Base-by-base conservation (phyloP, 176 grass and related monocot genomes). In the Oryza punctata region DNA sequence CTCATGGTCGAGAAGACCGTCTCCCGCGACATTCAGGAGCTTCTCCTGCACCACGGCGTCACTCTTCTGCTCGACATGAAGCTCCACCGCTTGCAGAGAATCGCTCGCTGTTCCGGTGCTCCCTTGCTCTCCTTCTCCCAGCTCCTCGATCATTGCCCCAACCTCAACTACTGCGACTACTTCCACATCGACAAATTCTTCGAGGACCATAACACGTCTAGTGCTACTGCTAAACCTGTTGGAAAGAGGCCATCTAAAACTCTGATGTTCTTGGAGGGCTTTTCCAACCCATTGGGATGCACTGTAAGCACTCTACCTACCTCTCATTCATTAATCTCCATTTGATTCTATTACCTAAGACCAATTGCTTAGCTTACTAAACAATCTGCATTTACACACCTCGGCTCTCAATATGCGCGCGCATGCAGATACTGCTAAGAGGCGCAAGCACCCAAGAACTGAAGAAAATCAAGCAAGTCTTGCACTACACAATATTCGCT, bases 401-500 rank as follows among this genome's bases (percentile, higher is more conserved):
- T 9, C 2, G 12, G 3, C 5, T 33, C 32, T 33, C 32, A 47
- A 21, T 54, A 54, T 1, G 50, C 6, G 5, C 40, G 18, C 6
- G 50, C 35, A 37, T 37, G 35, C 78, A 98, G 95, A 93, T 98
- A 91, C 75, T 98, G 74, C 82, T 98, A 23, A 77, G 91, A 81
- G 95, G 95, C 73, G 88, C 78, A 41, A 89, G 82, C 41, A 94
- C 78, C 73, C 84, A 94, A 85, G 89, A 93, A 80, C 67, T 98
- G 54, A 98, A 94, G 87, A 94, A 98, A 90, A 57, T 98, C 77
- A 98, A 98, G 70, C 90, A 80, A 60, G 78, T 90, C 66, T 84
- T 98, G 65, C 84, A 91, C n/a, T 91, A 98, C 88, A 94, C 92
- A 27, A 85, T 98, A 35, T 98, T 98, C 89, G 95, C 95, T 16